These are phyloP conservation scores for Tetrahymena thermophila DNA, from an alignment of 73 alveolate genomes.

Conservation along the genomic window DNA sequence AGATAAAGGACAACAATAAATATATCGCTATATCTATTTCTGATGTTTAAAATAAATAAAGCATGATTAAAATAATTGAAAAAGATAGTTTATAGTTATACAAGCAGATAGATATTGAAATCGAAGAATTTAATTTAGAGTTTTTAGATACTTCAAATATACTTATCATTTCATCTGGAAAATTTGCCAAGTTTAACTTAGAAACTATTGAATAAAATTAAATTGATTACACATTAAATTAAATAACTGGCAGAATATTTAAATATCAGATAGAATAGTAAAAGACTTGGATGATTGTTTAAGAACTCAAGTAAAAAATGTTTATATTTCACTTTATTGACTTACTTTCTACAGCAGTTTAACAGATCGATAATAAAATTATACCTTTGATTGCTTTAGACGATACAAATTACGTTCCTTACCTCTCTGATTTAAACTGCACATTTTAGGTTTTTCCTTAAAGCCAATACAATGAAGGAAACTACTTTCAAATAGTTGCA, in stretches of 20 bases:
- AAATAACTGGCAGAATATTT: neutral
- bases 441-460: neutral
- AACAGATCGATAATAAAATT: neutral
- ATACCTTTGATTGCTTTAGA: neutral
- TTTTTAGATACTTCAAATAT: neutral
- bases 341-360: neutral
- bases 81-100: neutral
- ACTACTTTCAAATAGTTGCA: neutral
- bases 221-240: neutral
- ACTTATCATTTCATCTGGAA: neutral
- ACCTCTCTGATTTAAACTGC: neutral
- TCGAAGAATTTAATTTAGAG: neutral
- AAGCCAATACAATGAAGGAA: neutral
- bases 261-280: neutral
- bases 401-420: neutral
- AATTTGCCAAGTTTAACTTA: neutral
- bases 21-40: neutral
- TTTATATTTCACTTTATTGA: neutral
- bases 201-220: neutral
- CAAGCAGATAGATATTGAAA: neutral
- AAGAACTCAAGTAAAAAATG: neutral
- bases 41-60: neutral
- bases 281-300: neutral
- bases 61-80: neutral
- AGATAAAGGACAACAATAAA: neutral